Conservation (phyloP, 2,329 filamentous ascomycete genomes). For the Cryphonectria japonica region DNA sequence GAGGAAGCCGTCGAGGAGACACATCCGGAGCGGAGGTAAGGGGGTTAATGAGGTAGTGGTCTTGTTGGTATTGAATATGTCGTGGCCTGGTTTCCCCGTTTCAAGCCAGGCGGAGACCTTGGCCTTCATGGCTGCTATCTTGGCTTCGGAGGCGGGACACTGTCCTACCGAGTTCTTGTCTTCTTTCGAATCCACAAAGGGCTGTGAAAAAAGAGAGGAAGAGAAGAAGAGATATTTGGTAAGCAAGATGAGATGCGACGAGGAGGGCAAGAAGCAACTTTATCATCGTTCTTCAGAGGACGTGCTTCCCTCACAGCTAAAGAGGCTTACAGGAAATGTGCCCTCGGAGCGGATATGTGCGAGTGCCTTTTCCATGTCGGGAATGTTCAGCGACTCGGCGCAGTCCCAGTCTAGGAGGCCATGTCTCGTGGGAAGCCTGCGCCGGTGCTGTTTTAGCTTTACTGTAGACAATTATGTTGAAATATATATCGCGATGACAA, state of each 20-base stretch:
- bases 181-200: slow-evolving; percentile 59
- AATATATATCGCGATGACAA: slow-evolving; percentile 18
- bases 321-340: slow-evolving; percentile 59
- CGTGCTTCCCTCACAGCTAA: slow-evolving; percentile 36
- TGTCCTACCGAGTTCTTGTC: slow-evolving; percentile 64
- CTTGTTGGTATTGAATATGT: slow-evolving; percentile 33
- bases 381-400: slow-evolving; percentile 74
- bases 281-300: background rate
- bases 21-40: slow-evolving; percentile 51
- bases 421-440: slow-evolving; percentile 59
- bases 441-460: slow-evolving; percentile 9
- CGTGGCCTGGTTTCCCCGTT: slow-evolving; percentile 49
- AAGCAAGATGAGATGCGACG: slow-evolving; percentile 36
- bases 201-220: slow-evolving; percentile 39
- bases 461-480: background rate
- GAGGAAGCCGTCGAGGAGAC: slow-evolving; percentile 86
- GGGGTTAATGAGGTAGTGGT: slow-evolving; percentile 5
- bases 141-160: slow-evolving; percentile 54
- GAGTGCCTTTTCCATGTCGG: slow-evolving; percentile 68
- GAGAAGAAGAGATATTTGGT: slow-evolving; percentile 23
- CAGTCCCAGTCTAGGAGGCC: slow-evolving; percentile 91
- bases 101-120: slow-evolving; percentile 53
- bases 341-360: slow-evolving; percentile 72
- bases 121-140: slow-evolving; percentile 50
- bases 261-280: slow-evolving; percentile 18